Percentiles rank a stretch among this genome's conserved stretches.
phyloP scores from a whole-genome alignment of 1,139 yeast genomes.

The Tardiomyces digboiensis region DNA sequence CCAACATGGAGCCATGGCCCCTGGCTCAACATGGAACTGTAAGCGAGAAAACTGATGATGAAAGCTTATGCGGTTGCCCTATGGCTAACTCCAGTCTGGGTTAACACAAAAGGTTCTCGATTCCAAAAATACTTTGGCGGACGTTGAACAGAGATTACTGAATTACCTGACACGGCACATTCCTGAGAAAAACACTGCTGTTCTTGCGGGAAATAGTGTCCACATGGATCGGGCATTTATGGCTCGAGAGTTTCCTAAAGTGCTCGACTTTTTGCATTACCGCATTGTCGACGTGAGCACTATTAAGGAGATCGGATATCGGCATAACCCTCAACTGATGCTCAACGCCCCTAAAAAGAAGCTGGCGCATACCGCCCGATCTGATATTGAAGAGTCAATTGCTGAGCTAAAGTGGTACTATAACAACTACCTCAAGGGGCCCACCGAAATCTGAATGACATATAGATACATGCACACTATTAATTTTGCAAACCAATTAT shows the following conservation, averaged over 20 bases:
- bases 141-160: constrained; percentile 57
- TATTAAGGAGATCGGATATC: constrained; percentile 64
- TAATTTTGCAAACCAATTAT: too few relatives aligned
- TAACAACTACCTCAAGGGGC: constrained; percentile 38
- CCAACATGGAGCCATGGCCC: constrained; percentile 76
- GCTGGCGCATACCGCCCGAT: constrained; percentile 72
- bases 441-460: too few relatives aligned
- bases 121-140: constrained; percentile 41
- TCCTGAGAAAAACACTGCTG: constrained; percentile 40
- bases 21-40: constrained; percentile 55
- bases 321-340: constrained; percentile 65
- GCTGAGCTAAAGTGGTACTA: constrained; percentile 72
- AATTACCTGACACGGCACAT: constrained; percentile 50
- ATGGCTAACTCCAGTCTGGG: constrained; percentile 38
- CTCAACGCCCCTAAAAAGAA: constrained; percentile 51
- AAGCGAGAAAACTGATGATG: constrained; percentile 8
- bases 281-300: constrained; percentile 85
- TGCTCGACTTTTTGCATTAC: constrained; percentile 56
- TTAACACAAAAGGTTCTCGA: constrained; percentile 58
- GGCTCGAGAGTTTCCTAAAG: constrained; percentile 72
- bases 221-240: constrained; percentile 89
- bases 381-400: constrained; percentile 86
- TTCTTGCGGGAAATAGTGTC: constrained; percentile 85
- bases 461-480: too few relatives aligned
- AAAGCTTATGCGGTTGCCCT: not conserved